Evolutionary conservation across 2,329 filamentous ascomycete genomes (phyloP).

Genomic region (Dactylellina sp.): DNA sequence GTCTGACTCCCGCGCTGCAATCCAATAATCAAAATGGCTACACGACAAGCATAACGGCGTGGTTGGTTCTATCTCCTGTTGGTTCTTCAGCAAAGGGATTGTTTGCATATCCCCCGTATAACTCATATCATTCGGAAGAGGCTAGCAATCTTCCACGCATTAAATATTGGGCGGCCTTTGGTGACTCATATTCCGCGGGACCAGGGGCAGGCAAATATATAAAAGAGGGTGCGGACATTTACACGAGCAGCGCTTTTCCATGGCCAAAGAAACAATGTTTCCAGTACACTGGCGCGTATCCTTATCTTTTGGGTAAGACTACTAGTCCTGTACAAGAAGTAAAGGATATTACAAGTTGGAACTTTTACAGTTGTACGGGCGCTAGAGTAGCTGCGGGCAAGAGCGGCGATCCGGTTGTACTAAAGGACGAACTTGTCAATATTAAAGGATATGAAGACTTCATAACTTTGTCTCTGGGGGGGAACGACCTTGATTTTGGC

Average conservation of each 20-base stretch:
- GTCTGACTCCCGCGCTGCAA: not conserved
- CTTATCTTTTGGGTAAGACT: constrained; percentile 1
- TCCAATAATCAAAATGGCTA: constrained; percentile 33
- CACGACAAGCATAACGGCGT: constrained; percentile 16
- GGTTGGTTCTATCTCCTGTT: constrained; percentile 8
- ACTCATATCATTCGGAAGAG: not conserved
- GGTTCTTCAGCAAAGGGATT: constrained; percentile 17
- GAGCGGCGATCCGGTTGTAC: constrained; percentile 3
- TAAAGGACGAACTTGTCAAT: constrained; percentile 1
- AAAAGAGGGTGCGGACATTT: not conserved
- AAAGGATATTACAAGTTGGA: not conserved
- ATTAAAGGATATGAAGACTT: constrained; percentile 25
- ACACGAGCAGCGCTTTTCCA: not conserved
- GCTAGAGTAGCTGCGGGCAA: constrained; percentile 1
- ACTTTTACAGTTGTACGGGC: constrained; percentile 16
- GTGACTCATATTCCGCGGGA: constrained; percentile 25
- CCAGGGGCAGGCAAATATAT: constrained; percentile 11
- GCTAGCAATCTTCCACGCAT: not conserved
- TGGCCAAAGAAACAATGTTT: constrained; percentile 11
- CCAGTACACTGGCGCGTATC: constrained; percentile 5
- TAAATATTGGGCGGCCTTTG: constrained; percentile 18
- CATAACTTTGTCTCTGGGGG: constrained; percentile 31
- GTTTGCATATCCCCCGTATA: not conserved
- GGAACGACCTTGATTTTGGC: constrained; percentile 19
- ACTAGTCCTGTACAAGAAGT: not conserved